Evolutionary conservation across 345 rosid species (phyloP).

Genomic region (Toxicodendron radicans): DNA sequence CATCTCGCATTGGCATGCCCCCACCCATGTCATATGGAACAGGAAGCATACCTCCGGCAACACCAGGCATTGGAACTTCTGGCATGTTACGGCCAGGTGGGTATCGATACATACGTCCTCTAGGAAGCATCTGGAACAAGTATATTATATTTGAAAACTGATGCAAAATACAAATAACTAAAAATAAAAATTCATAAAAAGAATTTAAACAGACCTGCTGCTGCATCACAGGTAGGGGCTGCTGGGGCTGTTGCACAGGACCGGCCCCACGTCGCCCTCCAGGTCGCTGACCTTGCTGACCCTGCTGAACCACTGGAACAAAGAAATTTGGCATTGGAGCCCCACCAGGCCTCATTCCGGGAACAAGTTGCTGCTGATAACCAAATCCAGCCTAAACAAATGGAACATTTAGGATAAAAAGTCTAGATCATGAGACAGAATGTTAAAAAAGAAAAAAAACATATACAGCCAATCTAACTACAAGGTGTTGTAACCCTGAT

Average conservation of each 20-base stretch:
- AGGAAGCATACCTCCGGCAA: slow-evolving; percentile 56
- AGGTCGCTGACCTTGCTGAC: slow-evolving; percentile 68
- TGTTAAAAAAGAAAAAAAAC: neutral
- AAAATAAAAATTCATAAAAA: neutral
- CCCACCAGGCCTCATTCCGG: slow-evolving; percentile 80
- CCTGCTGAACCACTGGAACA: slow-evolving; percentile 63
- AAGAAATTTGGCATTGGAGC: slow-evolving; percentile 68
- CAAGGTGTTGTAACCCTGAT: neutral
- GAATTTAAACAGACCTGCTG: slow-evolving; percentile 42
- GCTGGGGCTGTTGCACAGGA: slow-evolving; percentile 59
- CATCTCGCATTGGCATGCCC: slow-evolving; percentile 56
- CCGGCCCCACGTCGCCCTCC: slow-evolving; percentile 60
- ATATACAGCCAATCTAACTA: neutral
- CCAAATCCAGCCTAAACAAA: slow-evolving; percentile 74
- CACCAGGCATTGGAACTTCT: slow-evolving; percentile 51
- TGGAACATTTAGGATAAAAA: neutral
- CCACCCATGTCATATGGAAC: slow-evolving; percentile 60
- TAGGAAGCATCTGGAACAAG: slow-evolving; percentile 58
- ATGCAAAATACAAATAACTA: neutral
- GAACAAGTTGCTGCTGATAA: slow-evolving; percentile 79
- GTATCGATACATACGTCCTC: slow-evolving; percentile 68
- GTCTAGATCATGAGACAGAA: neutral
- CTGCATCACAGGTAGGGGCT: slow-evolving; percentile 61
- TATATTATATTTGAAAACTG: neutral
- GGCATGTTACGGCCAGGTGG: slow-evolving; percentile 65